phyloP scores from a whole-genome alignment of 768 basidiomycete species.

The Xerocomellus dryophilus region DNA sequence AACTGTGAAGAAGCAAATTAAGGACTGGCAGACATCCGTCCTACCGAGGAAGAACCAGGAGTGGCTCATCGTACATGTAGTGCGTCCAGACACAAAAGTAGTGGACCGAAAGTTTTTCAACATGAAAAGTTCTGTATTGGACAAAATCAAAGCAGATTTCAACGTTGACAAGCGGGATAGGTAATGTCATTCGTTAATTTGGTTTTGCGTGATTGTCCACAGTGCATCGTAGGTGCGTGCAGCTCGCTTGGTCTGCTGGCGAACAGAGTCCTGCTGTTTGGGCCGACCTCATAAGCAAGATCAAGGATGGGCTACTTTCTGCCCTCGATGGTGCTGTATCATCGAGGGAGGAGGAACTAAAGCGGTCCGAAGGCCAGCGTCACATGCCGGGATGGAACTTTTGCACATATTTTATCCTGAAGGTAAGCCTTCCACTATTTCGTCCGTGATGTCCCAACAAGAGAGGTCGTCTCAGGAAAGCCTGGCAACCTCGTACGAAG shows the following conservation, averaged over 20 bases:
- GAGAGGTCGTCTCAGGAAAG: slow-evolving; percentile 66
- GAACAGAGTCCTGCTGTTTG: slow-evolving; percentile 75
- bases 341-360: slow-evolving; percentile 87
- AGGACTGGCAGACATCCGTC: slow-evolving; percentile 81
- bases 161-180: slow-evolving; percentile 85
- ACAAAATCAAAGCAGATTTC: slow-evolving; percentile 90
- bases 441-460: neutral
- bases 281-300: slow-evolving; percentile 83
- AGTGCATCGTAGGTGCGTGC: slow-evolving; percentile 60
- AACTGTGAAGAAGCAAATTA: slow-evolving; percentile 78
- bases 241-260: slow-evolving; percentile 72
- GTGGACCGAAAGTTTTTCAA: slow-evolving; percentile 71
- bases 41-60: slow-evolving; percentile 78
- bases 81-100: slow-evolving; percentile 64
- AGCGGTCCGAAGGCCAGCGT: slow-evolving; percentile 82
- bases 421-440: slow-evolving; percentile 50
- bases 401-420: slow-evolving; percentile 93
- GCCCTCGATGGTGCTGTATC: slow-evolving; percentile 79
- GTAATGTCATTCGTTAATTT: slow-evolving; percentile 28
- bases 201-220: slow-evolving; percentile 11
- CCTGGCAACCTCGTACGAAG: slow-evolving; percentile 87
- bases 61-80: slow-evolving; percentile 88
- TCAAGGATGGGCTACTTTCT: slow-evolving; percentile 85
- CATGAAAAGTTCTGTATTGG: slow-evolving; percentile 79
- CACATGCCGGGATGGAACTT: slow-evolving; percentile 99